Evolutionary conservation across 108 stramenopile genomes (phyloP).

Genomic region (Tribonema minus): DNA sequence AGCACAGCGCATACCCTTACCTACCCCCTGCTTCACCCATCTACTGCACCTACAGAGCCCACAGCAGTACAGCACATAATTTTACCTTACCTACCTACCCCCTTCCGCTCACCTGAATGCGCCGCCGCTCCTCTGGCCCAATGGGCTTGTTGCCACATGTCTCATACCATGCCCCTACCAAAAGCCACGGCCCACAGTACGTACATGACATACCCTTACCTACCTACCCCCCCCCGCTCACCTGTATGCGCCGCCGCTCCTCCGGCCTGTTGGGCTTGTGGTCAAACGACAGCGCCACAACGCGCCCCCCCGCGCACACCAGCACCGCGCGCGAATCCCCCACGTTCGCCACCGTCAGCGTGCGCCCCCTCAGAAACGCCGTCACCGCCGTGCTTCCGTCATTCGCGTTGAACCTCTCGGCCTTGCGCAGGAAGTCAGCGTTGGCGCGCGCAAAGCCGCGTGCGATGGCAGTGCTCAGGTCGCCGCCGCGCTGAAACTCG

Average conservation of each 20-base stretch:
- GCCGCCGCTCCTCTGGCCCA: constrained; percentile 28
- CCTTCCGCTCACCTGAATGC: constrained; percentile 33
- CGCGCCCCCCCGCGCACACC: constrained; percentile 20
- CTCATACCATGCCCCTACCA: too few species aligned
- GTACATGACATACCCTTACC: background rate
- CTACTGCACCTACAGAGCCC: too few species aligned
- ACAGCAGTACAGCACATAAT: constrained; percentile 21
- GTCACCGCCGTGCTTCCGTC: constrained; percentile 27
- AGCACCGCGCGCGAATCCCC: constrained; percentile 51
- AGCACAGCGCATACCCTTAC: too few species aligned
- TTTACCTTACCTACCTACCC: too few species aligned
- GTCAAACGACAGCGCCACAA: constrained; percentile 33
- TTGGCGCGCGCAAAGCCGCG: constrained; percentile 28
- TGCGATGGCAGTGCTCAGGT: constrained; percentile 27
- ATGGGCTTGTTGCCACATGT: constrained; percentile 45
- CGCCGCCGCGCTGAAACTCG: constrained; percentile 6
- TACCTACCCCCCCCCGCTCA: too few species aligned
- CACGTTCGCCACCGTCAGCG: constrained; percentile 34
- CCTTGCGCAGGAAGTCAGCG: constrained; percentile 24
- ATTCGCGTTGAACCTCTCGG: constrained; percentile 17
- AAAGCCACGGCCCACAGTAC: too few species aligned
- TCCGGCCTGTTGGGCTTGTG: constrained; percentile 48
- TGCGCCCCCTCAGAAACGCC: constrained; percentile 10
- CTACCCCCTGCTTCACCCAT: too few species aligned
- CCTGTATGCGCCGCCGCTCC: constrained; percentile 27